phyloP scores from a whole-genome alignment of 208 protist species.

The Trypanosoma lewisi region DNA sequence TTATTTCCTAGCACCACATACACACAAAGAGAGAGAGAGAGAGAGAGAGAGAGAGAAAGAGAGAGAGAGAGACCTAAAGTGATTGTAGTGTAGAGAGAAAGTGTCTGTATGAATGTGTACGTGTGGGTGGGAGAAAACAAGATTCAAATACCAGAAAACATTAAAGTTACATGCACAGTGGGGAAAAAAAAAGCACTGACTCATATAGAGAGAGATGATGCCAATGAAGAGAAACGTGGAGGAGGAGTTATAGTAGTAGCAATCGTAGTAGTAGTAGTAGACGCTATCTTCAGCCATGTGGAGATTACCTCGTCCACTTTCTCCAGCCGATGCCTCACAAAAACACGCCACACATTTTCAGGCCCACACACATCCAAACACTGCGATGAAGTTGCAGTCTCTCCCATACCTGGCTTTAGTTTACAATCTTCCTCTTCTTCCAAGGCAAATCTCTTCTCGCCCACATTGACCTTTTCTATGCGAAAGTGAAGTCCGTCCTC shows the following conservation, averaged over 20 bases:
- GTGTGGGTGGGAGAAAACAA: too few relatives aligned
- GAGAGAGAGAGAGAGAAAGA: not conserved
- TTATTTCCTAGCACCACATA: slow-evolving; percentile 2
- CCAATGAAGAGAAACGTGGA: not conserved
- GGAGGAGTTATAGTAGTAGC: not conserved
- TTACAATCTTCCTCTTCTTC: not conserved
- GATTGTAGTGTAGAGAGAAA: not conserved
- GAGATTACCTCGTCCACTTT: slow-evolving; percentile 11
- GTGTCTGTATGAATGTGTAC: too few relatives aligned
- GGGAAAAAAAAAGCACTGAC: too few relatives aligned
- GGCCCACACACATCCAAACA: not conserved
- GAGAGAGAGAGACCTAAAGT: not conserved
- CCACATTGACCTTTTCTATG: slow-evolving; percentile 1
- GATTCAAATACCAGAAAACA: too few relatives aligned
- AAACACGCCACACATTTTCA: slow-evolving; percentile 13
- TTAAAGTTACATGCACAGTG: too few relatives aligned
- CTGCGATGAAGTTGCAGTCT: not conserved
- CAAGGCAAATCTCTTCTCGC: not conserved
- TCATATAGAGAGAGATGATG: too few relatives aligned
- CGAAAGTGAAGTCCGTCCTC: slow-evolving; percentile 8
- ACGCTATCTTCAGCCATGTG: not conserved
- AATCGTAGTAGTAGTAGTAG: not conserved
- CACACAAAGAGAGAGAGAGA: not conserved
- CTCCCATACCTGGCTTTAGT: not conserved
- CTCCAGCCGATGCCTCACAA: slow-evolving; percentile 8